These are phyloP conservation scores for Poteriospumella lacustris DNA, from an alignment of 108 stramenopile species.

Conservation along the genomic window DNA sequence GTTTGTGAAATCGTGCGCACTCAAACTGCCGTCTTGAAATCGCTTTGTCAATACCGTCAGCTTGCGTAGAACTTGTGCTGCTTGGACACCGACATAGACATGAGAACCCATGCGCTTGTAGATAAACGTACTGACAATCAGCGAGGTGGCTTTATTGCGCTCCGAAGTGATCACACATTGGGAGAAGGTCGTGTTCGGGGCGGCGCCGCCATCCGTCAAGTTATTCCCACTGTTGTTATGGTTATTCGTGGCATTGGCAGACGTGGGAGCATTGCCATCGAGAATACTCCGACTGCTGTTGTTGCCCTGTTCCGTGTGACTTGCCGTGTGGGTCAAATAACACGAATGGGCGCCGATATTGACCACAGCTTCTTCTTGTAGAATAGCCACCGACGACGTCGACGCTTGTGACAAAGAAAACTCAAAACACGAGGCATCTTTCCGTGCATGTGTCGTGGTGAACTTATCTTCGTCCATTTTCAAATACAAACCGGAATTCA, in stretches of 20 bases:
- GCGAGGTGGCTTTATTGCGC: neutral
- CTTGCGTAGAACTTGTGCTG: neutral
- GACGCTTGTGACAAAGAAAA: neutral
- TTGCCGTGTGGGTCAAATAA: no score
- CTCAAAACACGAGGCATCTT: neutral
- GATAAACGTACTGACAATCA: neutral
- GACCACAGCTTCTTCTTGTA: no score
- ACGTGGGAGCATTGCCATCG: no score
- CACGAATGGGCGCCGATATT: no score
- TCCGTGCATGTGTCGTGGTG: neutral
- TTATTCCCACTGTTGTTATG: no score
- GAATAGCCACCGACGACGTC: no score
- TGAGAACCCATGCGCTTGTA: neutral
- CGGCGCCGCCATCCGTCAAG: no score
- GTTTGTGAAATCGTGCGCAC: neutral
- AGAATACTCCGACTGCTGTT: no score
- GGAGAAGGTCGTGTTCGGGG: no score
- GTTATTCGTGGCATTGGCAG: no score
- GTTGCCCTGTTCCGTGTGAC: no score
- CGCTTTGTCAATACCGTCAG: neutral
- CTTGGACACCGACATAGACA: conserved; percentile 21
- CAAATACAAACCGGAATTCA: conserved; percentile 19
- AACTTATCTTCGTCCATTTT: neutral
- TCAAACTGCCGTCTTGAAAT: neutral
- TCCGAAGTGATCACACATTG: no score